These are phyloP conservation scores for Wickerhamomyces sp. DNA, from an alignment of 1,139 yeast species.

Conservation along the genomic window DNA sequence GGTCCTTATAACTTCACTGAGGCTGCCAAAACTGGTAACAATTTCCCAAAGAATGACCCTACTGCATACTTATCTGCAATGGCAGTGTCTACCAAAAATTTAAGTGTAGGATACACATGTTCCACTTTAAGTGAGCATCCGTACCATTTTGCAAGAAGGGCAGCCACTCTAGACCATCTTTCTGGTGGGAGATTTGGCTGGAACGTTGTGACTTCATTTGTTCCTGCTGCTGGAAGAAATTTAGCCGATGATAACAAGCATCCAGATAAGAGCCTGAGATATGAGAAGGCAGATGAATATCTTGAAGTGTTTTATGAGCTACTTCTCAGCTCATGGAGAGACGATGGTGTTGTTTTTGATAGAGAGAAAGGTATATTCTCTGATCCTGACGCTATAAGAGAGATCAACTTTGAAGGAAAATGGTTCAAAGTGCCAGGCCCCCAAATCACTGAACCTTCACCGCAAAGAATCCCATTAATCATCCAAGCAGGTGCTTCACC, in stretches of 20 bases:
- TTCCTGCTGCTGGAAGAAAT: conserved; percentile 7
- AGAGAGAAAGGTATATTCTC: conserved; percentile 25
- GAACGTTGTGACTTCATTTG: conserved; percentile 5
- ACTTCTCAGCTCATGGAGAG: conserved; percentile 6
- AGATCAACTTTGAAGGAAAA: conserved; percentile 34
- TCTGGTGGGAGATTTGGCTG: conserved; percentile 26
- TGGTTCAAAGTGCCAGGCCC: conserved; percentile 39
- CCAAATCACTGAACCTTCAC: conserved; percentile 33
- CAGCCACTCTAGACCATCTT: conserved; percentile 28
- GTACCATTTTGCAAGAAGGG: conserved; percentile 5
- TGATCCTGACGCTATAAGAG: conserved; percentile 35
- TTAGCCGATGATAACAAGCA: conserved; percentile 1
- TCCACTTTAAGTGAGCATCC: conserved; percentile 8
- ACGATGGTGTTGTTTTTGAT: conserved; percentile 27
- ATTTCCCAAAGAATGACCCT: conserved; percentile 34
- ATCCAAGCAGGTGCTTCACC: conserved; percentile 8
- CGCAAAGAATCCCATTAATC: conserved; percentile 8
- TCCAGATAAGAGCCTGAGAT: conserved; percentile 4
- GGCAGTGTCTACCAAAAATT: conserved; percentile 5
- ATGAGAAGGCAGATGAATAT: conserved; percentile 8
- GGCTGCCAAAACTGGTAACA: conserved; percentile 6
- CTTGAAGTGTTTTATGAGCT: conserved; percentile 4
- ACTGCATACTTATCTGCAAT: conserved; percentile 30
- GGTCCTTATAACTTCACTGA: conserved; percentile 7
- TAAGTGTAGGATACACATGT: conserved; percentile 6